Evolutionary conservation across 2,329 filamentous ascomycete genomes (phyloP).

Genomic region (Emydomyces testavorans): DNA sequence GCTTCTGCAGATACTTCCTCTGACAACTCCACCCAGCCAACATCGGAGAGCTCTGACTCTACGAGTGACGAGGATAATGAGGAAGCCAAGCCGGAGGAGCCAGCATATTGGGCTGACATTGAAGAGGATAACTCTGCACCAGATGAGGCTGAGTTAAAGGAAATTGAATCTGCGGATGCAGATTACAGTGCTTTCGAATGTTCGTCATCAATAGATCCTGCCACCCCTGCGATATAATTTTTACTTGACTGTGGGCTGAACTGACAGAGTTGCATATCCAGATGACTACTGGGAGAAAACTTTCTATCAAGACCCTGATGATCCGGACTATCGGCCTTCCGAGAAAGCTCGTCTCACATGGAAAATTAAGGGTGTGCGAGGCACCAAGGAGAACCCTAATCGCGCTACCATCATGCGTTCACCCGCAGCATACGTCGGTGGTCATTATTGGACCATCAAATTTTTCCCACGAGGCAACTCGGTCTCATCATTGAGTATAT

Average conservation of each 20-base stretch:
- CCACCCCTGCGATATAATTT: not conserved
- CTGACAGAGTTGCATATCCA: constrained; percentile 17
- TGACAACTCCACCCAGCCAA: constrained; percentile 11
- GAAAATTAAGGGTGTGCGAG: constrained; percentile 48
- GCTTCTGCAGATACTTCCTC: constrained; percentile 10
- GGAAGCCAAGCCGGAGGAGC: constrained; percentile 14
- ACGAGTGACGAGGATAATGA: constrained; percentile 13
- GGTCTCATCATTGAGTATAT: constrained; percentile 47
- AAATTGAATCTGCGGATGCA: constrained; percentile 41
- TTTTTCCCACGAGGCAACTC: constrained; percentile 53
- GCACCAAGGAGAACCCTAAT: constrained; percentile 50
- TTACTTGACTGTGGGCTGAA: not conserved
- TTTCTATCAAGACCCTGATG: constrained; percentile 45
- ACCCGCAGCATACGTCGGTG: constrained; percentile 44
- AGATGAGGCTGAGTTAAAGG: constrained; percentile 47
- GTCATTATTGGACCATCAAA: constrained; percentile 55
- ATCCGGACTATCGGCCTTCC: constrained; percentile 46
- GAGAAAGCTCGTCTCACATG: constrained; percentile 48
- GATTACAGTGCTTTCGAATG: constrained; percentile 46
- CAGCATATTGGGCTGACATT: constrained; percentile 43
- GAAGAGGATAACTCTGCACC: constrained; percentile 46
- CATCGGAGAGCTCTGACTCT: constrained; percentile 12
- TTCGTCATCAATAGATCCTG: constrained; percentile 21
- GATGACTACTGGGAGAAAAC: constrained; percentile 48
- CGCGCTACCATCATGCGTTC: constrained; percentile 49